Evolutionary conservation across 768 basidiomycete species (phyloP).

Genomic region (Rhizopogon roseolus): DNA sequence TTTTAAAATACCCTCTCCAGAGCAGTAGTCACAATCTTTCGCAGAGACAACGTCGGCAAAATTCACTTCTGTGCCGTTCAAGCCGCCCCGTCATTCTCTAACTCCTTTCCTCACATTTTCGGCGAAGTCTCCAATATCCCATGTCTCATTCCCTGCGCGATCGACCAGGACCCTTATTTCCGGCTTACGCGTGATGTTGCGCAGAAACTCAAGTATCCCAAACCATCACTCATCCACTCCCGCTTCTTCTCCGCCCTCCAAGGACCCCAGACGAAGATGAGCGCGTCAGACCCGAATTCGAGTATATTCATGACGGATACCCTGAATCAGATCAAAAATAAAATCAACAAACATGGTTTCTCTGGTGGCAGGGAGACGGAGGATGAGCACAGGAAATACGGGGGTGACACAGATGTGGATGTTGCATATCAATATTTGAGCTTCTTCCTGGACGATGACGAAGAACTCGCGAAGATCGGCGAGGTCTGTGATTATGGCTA

Average conservation of each 20-base stretch:
- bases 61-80: constrained; percentile 95
- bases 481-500: constrained; percentile 44
- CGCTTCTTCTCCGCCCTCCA: constrained; percentile 99
- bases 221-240: constrained; percentile 87
- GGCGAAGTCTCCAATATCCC: constrained; percentile 79
- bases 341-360: constrained; percentile 94
- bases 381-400: constrained; percentile 84
- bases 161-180: constrained; percentile 98
- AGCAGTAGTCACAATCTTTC: not conserved
- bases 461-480: constrained; percentile 71
- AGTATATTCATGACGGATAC: constrained; percentile 97
- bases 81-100: constrained; percentile 94
- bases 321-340: constrained; percentile 91
- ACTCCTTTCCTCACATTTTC: constrained; percentile 98
- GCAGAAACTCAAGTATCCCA: constrained; percentile 89
- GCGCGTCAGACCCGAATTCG: constrained; percentile 88
- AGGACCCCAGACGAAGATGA: constrained; percentile 99
- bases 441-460: constrained; percentile 96
- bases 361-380: constrained; percentile 94
- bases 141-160: constrained; percentile 94
- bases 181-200: constrained; percentile 96
- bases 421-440: constrained; percentile 92
- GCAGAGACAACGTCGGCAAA: constrained; percentile 96
- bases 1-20: constrained; percentile 7
- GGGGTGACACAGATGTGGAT: constrained; percentile 93